These are phyloP conservation scores for Irpex lacteus DNA, from an alignment of 1,284 basidiomycete genomes.

Conservation along the genomic window DNA sequence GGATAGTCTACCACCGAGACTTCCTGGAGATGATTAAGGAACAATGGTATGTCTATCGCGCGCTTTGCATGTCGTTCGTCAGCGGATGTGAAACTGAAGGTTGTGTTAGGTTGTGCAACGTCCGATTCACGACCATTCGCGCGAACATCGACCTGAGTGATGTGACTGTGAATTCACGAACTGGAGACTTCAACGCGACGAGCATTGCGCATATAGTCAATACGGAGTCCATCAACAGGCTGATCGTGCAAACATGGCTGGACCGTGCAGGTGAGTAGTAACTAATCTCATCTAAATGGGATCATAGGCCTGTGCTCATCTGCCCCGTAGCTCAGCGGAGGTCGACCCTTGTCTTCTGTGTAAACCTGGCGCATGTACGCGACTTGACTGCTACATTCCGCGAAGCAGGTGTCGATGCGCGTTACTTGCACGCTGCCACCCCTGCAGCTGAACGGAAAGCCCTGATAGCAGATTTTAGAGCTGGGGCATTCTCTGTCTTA, in stretches of 20 bases:
- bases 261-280: conserved; percentile 65
- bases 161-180: conserved; percentile 61
- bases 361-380: conserved; percentile 83
- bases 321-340: conserved; percentile 51
- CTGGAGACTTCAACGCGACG: conserved; percentile 78
- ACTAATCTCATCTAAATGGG: neutral
- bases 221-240: conserved; percentile 68
- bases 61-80: neutral
- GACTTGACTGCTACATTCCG: conserved; percentile 77
- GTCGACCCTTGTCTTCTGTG: conserved; percentile 91
- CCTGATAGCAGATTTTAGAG: conserved; percentile 69
- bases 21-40: conserved; percentile 93
- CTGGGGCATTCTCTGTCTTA: conserved; percentile 80
- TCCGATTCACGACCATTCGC: conserved; percentile 79
- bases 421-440: conserved; percentile 77
- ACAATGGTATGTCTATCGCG: conserved; percentile 60
- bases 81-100: neutral
- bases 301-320: neutral
- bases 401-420: conserved; percentile 80
- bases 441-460: conserved; percentile 62
- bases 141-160: conserved; percentile 69
- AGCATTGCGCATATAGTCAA: conserved; percentile 82
- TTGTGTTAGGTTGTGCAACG: conserved; percentile 73
- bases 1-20: conserved; percentile 93
- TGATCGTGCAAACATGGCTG: conserved; percentile 80